phyloP scores from a whole-genome alignment of 345 rosid genomes.

The Gossypium bickii region DNA sequence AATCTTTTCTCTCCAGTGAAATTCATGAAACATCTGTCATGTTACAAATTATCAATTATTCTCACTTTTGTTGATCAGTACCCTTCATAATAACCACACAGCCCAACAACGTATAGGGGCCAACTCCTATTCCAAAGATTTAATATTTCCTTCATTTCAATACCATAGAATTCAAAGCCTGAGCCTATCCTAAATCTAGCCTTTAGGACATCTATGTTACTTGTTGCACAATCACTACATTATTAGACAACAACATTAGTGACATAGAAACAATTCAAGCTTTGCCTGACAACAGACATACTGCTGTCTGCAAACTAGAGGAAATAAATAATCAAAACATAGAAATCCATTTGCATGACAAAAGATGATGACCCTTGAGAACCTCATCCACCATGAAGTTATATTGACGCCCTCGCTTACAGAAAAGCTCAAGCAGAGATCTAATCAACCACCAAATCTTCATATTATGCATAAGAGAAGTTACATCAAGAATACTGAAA shows the following conservation, averaged over 20 bases:
- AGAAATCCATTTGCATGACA: neutral
- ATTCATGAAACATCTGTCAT: neutral
- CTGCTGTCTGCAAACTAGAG: neutral
- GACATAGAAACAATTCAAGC: neutral
- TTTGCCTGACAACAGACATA: neutral
- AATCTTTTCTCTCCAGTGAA: constrained; percentile 7
- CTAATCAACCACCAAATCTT: neutral
- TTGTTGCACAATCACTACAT: neutral
- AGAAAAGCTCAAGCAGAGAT: neutral
- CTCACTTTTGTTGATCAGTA: neutral
- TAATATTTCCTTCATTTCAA: neutral
- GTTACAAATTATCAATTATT: neutral
- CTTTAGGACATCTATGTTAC: neutral
- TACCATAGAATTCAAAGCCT: neutral
- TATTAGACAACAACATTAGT: neutral
- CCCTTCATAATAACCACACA: neutral
- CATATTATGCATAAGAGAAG: neutral
- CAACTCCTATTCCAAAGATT: neutral
- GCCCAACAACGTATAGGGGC: neutral
- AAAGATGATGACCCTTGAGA: neutral
- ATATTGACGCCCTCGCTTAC: neutral
- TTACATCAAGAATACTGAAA: neutral
- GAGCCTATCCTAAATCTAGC: neutral
- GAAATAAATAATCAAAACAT: neutral
- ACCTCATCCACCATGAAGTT: neutral